Conservation (phyloP, 306 rosid genomes). For the Begonia masoniana region DNA sequence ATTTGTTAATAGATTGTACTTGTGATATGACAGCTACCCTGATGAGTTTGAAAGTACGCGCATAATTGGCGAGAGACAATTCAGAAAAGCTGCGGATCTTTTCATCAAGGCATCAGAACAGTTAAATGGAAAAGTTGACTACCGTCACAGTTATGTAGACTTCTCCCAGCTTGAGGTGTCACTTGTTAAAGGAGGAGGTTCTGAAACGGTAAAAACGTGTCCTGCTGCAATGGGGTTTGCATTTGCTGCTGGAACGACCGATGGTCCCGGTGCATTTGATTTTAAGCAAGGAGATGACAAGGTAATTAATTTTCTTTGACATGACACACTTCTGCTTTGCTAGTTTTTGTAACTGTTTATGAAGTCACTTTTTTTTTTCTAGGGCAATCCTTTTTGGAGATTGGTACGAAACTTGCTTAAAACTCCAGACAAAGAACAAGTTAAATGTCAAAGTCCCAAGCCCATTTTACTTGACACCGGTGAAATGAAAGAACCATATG, state of each 20-base stretch:
- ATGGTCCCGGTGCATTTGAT: conserved; percentile 96
- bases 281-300: conserved; percentile 79
- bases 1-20: background rate
- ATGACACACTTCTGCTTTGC: background rate
- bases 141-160: conserved; percentile 67
- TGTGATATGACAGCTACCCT: conserved; percentile 51
- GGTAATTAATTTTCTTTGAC: conserved; percentile 24
- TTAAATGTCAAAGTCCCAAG: conserved; percentile 70
- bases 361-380: conserved; percentile 7
- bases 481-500: conserved; percentile 81
- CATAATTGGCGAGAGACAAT: conserved; percentile 75
- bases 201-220: conserved; percentile 58
- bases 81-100: conserved; percentile 67
- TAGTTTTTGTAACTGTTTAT: conserved; percentile 2
- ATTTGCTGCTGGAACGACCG: conserved; percentile 95
- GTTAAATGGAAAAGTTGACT: conserved; percentile 58
- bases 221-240: conserved; percentile 96
- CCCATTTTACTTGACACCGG: conserved; percentile 93
- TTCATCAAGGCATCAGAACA: conserved; percentile 50
- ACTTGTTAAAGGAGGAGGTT: conserved; percentile 37
- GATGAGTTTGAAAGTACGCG: conserved; percentile 97
- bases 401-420: conserved; percentile 55
- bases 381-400: conserved; percentile 90
- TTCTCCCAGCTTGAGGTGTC: conserved; percentile 67
- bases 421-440: conserved; percentile 55